Percentiles rank a stretch among this genome's conserved stretches.
These are phyloP conservation scores for Gossypium thurberi DNA, from an alignment of 345 rosid species.

Conservation along the genomic window DNA sequence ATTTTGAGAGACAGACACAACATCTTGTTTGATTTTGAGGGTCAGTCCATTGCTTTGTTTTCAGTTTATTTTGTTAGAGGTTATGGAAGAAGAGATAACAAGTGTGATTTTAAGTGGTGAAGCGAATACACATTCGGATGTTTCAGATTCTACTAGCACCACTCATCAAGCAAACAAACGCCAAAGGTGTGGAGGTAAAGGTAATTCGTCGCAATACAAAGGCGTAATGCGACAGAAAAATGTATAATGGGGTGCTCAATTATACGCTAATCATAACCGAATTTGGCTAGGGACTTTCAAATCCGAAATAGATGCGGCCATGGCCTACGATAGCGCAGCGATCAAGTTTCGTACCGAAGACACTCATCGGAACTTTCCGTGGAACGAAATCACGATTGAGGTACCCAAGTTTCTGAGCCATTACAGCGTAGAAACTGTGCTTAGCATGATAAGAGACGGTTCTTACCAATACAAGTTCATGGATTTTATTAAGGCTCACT, in stretches of 20 bases:
- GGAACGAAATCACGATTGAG: constrained; percentile 20
- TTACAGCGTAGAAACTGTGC: constrained; percentile 32
- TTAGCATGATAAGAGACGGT: constrained; percentile 52
- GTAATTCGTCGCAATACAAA: constrained; percentile 30
- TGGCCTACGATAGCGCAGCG: constrained; percentile 64
- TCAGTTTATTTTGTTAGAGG: constrained; percentile 3
- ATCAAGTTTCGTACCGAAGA: constrained; percentile 46
- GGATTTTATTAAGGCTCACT: constrained; percentile 21
- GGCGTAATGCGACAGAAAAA: constrained; percentile 56
- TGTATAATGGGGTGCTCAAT: constrained; percentile 69
- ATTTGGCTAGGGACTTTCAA: constrained; percentile 73
- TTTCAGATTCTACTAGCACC: constrained; percentile 32
- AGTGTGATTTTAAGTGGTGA: constrained; percentile 23
- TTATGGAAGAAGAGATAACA: constrained; percentile 22
- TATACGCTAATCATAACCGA: constrained; percentile 44
- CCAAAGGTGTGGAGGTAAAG: constrained; percentile 1
- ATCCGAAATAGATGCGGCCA: constrained; percentile 50
- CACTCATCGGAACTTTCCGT: constrained; percentile 32
- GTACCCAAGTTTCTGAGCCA: constrained; percentile 44
- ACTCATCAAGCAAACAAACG: constrained; percentile 21
- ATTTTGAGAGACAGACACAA: background rate
- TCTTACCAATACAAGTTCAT: constrained; percentile 36
- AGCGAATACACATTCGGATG: constrained; percentile 10
- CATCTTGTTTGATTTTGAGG: background rate
- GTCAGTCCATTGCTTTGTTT: background rate